These are phyloP conservation scores for Coffea canephora DNA, from an alignment of 257 asterid genomes.

Conservation along the genomic window DNA sequence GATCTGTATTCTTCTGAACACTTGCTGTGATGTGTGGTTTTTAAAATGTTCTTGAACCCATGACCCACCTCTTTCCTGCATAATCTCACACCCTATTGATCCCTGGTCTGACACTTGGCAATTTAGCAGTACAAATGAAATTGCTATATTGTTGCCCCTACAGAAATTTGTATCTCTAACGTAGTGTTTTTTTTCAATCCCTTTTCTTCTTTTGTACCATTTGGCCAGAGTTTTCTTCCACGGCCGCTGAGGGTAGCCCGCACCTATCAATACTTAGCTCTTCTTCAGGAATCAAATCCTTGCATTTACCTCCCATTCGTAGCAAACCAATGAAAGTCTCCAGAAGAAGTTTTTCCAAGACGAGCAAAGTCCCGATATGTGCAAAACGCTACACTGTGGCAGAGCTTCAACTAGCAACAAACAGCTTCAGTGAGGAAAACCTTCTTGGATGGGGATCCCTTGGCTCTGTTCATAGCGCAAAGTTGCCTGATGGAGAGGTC, in stretches of 20 bases:
- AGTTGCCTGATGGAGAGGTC: constrained; percentile 83
- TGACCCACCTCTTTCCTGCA: not conserved
- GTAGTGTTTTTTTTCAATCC: not conserved
- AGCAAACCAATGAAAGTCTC: constrained; percentile 47
- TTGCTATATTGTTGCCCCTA: not conserved
- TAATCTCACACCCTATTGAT: not conserved
- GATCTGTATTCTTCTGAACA: not conserved
- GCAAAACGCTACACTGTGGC: constrained; percentile 58
- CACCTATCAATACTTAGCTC: constrained; percentile 45
- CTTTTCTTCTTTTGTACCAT: constrained; percentile 2
- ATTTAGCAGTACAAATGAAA: not conserved
- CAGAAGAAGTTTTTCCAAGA: constrained; percentile 52
- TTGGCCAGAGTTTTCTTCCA: constrained; percentile 34
- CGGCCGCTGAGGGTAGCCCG: constrained; percentile 46
- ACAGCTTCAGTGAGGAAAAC: constrained; percentile 60
- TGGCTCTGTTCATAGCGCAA: constrained; percentile 82
- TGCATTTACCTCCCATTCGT: constrained; percentile 67
- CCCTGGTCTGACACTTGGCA: not conserved
- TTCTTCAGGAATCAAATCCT: constrained; percentile 53
- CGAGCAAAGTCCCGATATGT: constrained; percentile 37
- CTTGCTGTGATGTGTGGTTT: not conserved
- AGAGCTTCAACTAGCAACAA: constrained; percentile 87
- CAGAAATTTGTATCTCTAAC: not conserved
- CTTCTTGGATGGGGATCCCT: constrained; percentile 87
- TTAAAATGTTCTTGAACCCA: not conserved